A percentile compares a stretch with the other conserved stretches of the same genome.
These are phyloP conservation scores for Bacterosira constricta DNA, from an alignment of 108 stramenopile species.

Conservation along the genomic window DNA sequence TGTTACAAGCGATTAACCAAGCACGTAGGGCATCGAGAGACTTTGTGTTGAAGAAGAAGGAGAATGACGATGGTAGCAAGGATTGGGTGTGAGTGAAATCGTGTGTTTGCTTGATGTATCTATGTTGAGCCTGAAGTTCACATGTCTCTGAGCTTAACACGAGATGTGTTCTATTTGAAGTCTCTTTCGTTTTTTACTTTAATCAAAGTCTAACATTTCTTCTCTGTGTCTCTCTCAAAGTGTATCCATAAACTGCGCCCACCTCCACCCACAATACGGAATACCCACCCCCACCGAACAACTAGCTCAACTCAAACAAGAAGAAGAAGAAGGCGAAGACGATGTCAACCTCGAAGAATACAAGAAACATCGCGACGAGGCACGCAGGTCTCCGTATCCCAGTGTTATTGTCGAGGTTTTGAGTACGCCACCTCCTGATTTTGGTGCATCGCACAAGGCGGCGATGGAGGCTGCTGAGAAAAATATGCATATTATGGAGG, in stretches of 20 bases:
- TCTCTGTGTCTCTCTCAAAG: too few relatives aligned
- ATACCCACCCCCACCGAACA: slow-evolving; percentile 63
- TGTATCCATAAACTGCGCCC: slow-evolving; percentile 84
- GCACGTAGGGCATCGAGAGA: slow-evolving; percentile 74
- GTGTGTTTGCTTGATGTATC: too few relatives aligned
- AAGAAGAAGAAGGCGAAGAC: slow-evolving; percentile 64
- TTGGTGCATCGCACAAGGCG: slow-evolving; percentile 11
- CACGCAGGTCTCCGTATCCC: slow-evolving; percentile 80
- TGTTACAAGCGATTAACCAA: slow-evolving; percentile 67
- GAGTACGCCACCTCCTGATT: slow-evolving; percentile 68
- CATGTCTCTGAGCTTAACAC: too few relatives aligned
- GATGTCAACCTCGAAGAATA: slow-evolving; percentile 75
- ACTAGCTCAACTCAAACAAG: slow-evolving; percentile 62
- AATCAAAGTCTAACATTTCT: too few relatives aligned
- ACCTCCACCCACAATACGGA: slow-evolving; percentile 83
- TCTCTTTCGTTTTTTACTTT: too few relatives aligned
- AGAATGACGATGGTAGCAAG: slow-evolving; percentile 40
- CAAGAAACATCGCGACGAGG: slow-evolving; percentile 60
- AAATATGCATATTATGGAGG: too few relatives aligned
- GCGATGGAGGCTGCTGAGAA: background rate
- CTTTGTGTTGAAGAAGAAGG: slow-evolving; percentile 57
- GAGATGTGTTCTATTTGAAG: too few relatives aligned
- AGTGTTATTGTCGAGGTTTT: slow-evolving; percentile 83
- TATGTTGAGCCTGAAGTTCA: too few relatives aligned
- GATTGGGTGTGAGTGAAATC: slow-evolving; percentile 61